A percentile compares a stretch with the other conserved stretches of the same genome.
Evolutionary conservation across 495 filamentous ascomycete species (phyloP).

Genomic region (Acidiella bohemica): DNA sequence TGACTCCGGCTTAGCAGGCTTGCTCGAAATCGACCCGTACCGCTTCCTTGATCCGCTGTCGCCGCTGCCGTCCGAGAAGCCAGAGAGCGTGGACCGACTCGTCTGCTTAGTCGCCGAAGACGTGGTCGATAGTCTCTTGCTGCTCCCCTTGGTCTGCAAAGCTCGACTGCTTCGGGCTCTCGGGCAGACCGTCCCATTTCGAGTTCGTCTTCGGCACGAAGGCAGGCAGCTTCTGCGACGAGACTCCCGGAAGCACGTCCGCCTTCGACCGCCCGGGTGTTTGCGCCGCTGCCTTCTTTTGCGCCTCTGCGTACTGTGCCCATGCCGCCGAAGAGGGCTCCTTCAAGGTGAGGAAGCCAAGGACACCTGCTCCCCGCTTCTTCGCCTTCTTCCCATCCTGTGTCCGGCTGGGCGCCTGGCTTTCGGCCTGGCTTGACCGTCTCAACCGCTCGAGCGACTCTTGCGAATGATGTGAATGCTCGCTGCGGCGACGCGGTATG

Average conservation of each 20-base stretch:
- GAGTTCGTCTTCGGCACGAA: constrained; percentile 37
- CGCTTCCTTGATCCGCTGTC: neutral
- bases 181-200: constrained; percentile 38
- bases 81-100: neutral
- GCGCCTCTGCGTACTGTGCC: constrained; percentile 26
- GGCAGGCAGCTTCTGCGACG: constrained; percentile 31
- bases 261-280: constrained; percentile 12
- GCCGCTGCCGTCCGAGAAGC: constrained; percentile 1
- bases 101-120: constrained; percentile 2
- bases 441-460: too few relatives aligned
- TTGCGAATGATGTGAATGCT: too few relatives aligned
- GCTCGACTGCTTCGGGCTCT: constrained; percentile 21
- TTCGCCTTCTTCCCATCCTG: constrained; percentile 17
- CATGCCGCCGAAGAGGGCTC: constrained; percentile 28
- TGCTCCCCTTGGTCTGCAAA: neutral
- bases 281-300: constrained; percentile 24
- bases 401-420: too few relatives aligned
- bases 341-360: constrained; percentile 28
- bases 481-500: too few relatives aligned
- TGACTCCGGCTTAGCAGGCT: constrained; percentile 4
- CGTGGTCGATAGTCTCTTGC: constrained; percentile 1
- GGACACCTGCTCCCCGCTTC: constrained; percentile 22
- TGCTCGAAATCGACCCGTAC: constrained; percentile 12
- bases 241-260: constrained; percentile 21
- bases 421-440: too few relatives aligned